Conservation (phyloP, 2,329 filamentous ascomycete species). For the Nemania serpens region DNA sequence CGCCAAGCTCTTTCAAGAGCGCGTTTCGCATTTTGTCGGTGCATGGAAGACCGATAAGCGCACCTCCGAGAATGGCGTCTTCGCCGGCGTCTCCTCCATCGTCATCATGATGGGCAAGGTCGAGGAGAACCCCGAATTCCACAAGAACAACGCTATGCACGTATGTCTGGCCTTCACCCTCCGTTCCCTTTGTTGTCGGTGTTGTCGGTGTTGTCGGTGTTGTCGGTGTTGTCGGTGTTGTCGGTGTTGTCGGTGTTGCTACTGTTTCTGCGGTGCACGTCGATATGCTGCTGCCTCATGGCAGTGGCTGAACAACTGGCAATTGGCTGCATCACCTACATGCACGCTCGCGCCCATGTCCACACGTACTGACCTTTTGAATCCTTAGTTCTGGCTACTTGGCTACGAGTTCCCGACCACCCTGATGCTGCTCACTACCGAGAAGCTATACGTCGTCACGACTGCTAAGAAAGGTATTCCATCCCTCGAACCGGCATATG, state of each 20-base stretch:
- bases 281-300: neutral
- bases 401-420: constrained; percentile 99
- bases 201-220: no score
- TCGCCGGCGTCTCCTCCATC: constrained; percentile 85
- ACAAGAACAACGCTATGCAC: constrained; percentile 97
- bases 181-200: neutral
- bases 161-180: constrained; percentile 57
- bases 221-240: neutral
- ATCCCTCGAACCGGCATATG: neutral
- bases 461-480: constrained; percentile 90
- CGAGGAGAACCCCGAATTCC: constrained; percentile 82
- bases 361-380: constrained; percentile 12
- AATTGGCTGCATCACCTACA: neutral
- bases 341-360: neutral
- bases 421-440: constrained; percentile 86
- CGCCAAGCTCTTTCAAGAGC: constrained; percentile 90
- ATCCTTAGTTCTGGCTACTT: constrained; percentile 86
- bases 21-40: constrained; percentile 81
- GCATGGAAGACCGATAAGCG: constrained; percentile 98
- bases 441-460: constrained; percentile 88
- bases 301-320: neutral
- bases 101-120: constrained; percentile 94
- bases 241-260: neutral
- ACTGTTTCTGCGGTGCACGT: neutral
- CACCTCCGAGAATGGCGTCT: constrained; percentile 74